Percentiles rank a stretch among this genome's conserved stretches.
Conservation (phyloP, 148 eudicot genomes). For the Drosera capensis region DNA sequence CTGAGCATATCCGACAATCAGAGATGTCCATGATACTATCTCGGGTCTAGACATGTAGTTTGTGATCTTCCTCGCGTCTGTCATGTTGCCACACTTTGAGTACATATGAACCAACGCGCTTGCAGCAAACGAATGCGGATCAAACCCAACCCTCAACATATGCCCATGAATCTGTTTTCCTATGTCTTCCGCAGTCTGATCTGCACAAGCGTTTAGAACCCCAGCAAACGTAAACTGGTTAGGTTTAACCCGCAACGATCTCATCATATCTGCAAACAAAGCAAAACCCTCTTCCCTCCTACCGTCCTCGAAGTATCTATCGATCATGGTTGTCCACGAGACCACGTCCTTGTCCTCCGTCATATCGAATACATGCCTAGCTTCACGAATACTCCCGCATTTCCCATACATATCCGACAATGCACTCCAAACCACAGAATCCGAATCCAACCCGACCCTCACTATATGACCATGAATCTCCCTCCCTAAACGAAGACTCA, state of each 20-base stretch:
- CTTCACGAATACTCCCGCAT: slow-evolving; percentile 40
- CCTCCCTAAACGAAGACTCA: slow-evolving; percentile 27
- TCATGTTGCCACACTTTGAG: slow-evolving; percentile 31
- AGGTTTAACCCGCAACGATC: slow-evolving; percentile 19
- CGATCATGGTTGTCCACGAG: slow-evolving; percentile 50
- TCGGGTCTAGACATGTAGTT: slow-evolving; percentile 16
- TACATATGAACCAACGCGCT: slow-evolving; percentile 42
- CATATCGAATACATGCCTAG: slow-evolving; percentile 30
- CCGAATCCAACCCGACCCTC: slow-evolving; percentile 36
- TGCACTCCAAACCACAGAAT: slow-evolving; percentile 48
- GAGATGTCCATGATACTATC: slow-evolving; percentile 27
- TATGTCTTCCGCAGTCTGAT: slow-evolving; percentile 23
- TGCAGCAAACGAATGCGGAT: slow-evolving; percentile 21
- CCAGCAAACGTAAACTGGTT: slow-evolving; percentile 40
- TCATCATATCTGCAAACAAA: slow-evolving; percentile 27
- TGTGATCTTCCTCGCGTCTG: slow-evolving; percentile 21
- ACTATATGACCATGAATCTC: slow-evolving; percentile 47
- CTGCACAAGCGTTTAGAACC: slow-evolving; percentile 42
- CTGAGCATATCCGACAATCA: slow-evolving; percentile 33
- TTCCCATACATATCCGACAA: slow-evolving; percentile 48
- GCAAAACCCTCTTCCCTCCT: slow-evolving; percentile 32
- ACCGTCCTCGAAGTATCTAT: slow-evolving; percentile 42
- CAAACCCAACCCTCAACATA: slow-evolving; percentile 25
- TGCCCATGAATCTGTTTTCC: slow-evolving; percentile 46
- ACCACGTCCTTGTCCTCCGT: slow-evolving; percentile 39